Percentiles rank a stretch among this genome's conserved stretches.
Evolutionary conservation across 192 early-diverging fungal species (phyloP).

Genomic region (Mortierella hygrophila): DNA sequence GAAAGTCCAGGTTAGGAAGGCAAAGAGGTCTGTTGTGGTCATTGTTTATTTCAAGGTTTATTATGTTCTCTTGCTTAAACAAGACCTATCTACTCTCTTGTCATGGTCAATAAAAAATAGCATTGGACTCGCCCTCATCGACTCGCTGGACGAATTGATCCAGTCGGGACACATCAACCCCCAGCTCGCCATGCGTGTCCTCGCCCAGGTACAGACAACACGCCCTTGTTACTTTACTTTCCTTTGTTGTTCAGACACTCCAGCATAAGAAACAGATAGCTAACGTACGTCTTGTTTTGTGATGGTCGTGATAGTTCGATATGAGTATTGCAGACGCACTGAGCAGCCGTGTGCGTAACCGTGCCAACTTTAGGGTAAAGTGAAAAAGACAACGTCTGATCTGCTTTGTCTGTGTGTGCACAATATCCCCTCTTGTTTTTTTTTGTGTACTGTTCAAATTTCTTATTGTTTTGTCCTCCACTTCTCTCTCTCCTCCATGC

Average conservation of each 20-base stretch:
- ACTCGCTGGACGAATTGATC: conserved; percentile 97
- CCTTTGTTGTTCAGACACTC: not conserved
- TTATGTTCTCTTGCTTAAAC: too few relatives aligned
- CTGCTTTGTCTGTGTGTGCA: not conserved
- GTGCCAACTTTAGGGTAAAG: conserved; percentile 86
- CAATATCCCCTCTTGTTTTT: not conserved
- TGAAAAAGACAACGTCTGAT: not conserved
- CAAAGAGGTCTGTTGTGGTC: not conserved
- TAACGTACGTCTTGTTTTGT: not conserved
- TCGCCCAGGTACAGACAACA: conserved; percentile 77
- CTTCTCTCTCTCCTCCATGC: not conserved
- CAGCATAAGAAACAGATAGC: not conserved
- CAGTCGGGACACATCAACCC: conserved; percentile 90
- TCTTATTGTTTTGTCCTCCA: not conserved
- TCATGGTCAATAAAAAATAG: conserved; percentile 35
- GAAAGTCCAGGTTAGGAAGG: conserved; percentile 66
- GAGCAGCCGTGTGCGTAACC: conserved; percentile 80
- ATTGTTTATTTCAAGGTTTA: not conserved
- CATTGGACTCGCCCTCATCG: conserved; percentile 93
- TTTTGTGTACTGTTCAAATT: not conserved
- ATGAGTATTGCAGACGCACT: conserved; percentile 91
- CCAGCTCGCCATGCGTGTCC: conserved; percentile 92
- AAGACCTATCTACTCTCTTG: not conserved
- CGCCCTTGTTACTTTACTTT: not conserved
- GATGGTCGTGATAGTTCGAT: conserved; percentile 73